Evolutionary conservation across 768 basidiomycete genomes (phyloP), one percentile per base, ranked within the genome.

Genomic region (Lactarius deliciosus): DNA sequence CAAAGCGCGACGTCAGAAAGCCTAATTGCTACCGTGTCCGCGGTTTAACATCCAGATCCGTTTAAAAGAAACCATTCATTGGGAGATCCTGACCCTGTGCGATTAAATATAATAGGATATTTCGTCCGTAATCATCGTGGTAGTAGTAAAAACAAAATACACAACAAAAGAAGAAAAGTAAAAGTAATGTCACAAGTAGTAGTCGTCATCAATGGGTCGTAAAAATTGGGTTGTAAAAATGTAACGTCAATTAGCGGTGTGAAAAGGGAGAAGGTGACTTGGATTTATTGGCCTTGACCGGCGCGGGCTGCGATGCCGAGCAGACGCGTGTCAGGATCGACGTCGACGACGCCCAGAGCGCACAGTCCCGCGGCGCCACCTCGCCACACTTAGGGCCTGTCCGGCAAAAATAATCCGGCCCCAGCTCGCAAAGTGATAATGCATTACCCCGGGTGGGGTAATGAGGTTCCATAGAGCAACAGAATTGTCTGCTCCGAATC

Each of bases 361-460:
- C 91, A 72, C 92, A 32, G 75, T 94, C 88, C 61, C 82, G 80
- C 11, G 92, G 92, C 15, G 92, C 92, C 56, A 84, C 72, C 74
- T 95, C 92, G 20, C 92, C 92, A 72, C 93, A 95, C 74, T 92
- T 93, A n/a, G n/a, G n/a, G n/a, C n/a, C n/a, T n/a, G n/a, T n/a
- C n/a, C n/a, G n/a, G n/a, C n/a, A n/a, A n/a, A n/a, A n/a, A n/a
- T n/a, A n/a, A n/a, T n/a, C n/a, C n/a, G n/a, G n/a, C n/a, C n/a
- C n/a, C n/a, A n/a, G n/a, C n/a, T n/a, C n/a, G n/a, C n/a, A n/a
- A n/a, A n/a, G n/a, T n/a, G n/a, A n/a, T n/a, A n/a, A n/a, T n/a
- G n/a, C n/a, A n/a, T n/a, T n/a, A n/a, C n/a, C n/a, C n/a, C n/a
- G n/a, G n/a, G n/a, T n/a, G n/a, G n/a, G n/a, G n/a, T n/a, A n/a